phyloP scores from a whole-genome alignment of 176 grass and related monocot species.

The Triticum turgidum region DNA sequence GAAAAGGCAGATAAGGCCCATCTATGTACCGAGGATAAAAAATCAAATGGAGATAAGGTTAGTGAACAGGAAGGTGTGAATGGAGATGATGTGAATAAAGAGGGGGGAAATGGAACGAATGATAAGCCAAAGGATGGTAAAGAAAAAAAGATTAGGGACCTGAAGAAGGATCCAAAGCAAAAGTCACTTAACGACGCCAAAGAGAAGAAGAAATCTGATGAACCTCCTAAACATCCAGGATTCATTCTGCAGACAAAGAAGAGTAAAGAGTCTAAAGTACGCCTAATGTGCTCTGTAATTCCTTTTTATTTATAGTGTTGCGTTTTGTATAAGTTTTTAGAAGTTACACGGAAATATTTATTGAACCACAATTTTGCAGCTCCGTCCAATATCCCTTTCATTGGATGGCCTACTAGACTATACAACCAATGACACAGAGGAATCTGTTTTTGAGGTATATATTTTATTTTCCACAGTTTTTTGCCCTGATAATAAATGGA shows the following conservation, averaged over 20 bases:
- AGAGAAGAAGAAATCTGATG: conserved; percentile 48
- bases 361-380: conserved; percentile 34
- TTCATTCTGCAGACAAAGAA: conserved; percentile 50
- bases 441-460: conserved; percentile 73
- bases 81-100: conserved; percentile 32
- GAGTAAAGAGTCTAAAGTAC: conserved; percentile 66
- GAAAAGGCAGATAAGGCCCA: conserved; percentile 29
- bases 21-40: background rate
- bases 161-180: conserved; percentile 36
- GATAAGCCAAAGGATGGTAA: conserved; percentile 42
- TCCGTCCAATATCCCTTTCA: conserved; percentile 56
- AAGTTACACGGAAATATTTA: conserved; percentile 3
- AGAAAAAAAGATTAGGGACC: conserved; percentile 41
- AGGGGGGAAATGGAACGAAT: conserved; percentile 24
- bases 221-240: conserved; percentile 62
- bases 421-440: conserved; percentile 63
- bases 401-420: conserved; percentile 68
- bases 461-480: background rate
- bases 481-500: background rate
- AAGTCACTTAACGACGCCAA: conserved; percentile 46
- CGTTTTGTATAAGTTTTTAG: background rate
- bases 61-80: conserved; percentile 17
- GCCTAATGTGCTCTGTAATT: conserved; percentile 19
- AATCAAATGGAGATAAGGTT: conserved; percentile 7
- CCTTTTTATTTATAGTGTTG: conserved; percentile 13